Base-by-base conservation (phyloP, 2,329 filamentous ascomycete genomes). In the Nothophoma quercina region DNA sequence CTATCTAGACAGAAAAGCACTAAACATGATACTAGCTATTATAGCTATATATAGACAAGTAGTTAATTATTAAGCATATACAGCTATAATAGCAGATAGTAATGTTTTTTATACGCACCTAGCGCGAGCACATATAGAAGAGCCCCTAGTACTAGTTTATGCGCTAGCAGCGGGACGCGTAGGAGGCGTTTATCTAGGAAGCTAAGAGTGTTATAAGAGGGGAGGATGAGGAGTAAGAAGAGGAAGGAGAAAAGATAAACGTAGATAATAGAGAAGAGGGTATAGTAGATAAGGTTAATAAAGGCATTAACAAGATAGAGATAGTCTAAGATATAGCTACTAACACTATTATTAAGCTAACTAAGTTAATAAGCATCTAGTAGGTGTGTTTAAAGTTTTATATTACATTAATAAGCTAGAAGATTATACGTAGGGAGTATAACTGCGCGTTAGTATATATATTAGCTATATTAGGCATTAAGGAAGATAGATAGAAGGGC, bases 401-500 rank as follows among this genome's bases (percentile, higher is more conserved):
- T 30, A 62, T 63, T 33, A 32, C 19, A 35, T 55, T 64, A 41
- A 51, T 62, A 42, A 49, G 60, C 47, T 44, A 60, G 39, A 28
- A 18, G n/a, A 59, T 57, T 26, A 34, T 26, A 13, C 16, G 45
- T 10, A 54, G 33, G 34, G 48, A 61, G 42, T 61, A 61, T 36
- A 49, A 61, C 15, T 56, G 46, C 45, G 28, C 51, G 33, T 58
- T 61, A 36, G 59, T 61, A 18, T 61, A 38, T 35, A 41, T 28
- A 42, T 59, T 61, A 41, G 62, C 58, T 30, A 49, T 58, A 12
- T 58, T 64, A 26, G 59, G 58, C 4, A 36, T 63, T 15, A 54
- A 56, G 21, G 41, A 58, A 22, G 35, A 40, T n/a, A 56, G 50
- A 1, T 62, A 42, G 45, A 56, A 53, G 28, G 58, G 50, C 13